Conservation (phyloP, 2,329 filamentous ascomycete genomes). For the Aspergillus sojae region DNA sequence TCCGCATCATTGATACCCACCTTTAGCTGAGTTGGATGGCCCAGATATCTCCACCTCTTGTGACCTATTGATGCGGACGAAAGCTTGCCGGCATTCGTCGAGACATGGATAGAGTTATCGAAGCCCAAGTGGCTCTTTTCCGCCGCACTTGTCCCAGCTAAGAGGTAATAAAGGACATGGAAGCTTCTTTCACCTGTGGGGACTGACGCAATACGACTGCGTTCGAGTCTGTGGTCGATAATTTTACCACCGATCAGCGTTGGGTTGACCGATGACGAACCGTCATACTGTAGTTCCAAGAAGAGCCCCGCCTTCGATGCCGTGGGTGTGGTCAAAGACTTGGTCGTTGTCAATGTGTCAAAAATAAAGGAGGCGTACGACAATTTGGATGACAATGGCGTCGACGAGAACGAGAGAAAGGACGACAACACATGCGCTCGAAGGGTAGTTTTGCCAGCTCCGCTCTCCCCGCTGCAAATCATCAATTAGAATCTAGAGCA, state of each 20-base stretch:
- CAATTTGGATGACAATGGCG: constrained; percentile 88
- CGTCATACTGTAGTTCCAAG: constrained; percentile 96
- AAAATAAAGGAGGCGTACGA: constrained; percentile 95
- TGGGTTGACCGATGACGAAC: constrained; percentile 78
- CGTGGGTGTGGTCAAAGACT: constrained; percentile 91
- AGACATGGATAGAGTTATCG: constrained; percentile 48
- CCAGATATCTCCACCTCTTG: constrained; percentile 93
- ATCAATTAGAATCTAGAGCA: constrained; percentile 22
- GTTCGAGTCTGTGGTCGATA: constrained; percentile 87
- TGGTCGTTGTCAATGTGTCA: constrained; percentile 93
- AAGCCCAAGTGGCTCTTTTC: constrained; percentile 85
- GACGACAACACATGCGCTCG: constrained; percentile 85
- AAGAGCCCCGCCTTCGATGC: constrained; percentile 95
- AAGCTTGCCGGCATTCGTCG: constrained; percentile 50
- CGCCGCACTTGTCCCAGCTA: constrained; percentile 85
- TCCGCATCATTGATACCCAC: constrained; percentile 95
- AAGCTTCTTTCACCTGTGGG: constrained; percentile 97
- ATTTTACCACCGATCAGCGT: constrained; percentile 92
- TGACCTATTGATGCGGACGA: constrained; percentile 58
- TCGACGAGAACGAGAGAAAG: constrained; percentile 85
- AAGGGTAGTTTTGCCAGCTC: constrained; percentile 92
- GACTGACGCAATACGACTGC: constrained; percentile 86
- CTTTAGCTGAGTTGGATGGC: constrained; percentile 94
- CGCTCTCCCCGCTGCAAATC: constrained; percentile 81
- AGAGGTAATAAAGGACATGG: constrained; percentile 91